Base-by-base conservation (phyloP, 2,329 filamentous ascomycete genomes). In the Didymella glomerata region DNA sequence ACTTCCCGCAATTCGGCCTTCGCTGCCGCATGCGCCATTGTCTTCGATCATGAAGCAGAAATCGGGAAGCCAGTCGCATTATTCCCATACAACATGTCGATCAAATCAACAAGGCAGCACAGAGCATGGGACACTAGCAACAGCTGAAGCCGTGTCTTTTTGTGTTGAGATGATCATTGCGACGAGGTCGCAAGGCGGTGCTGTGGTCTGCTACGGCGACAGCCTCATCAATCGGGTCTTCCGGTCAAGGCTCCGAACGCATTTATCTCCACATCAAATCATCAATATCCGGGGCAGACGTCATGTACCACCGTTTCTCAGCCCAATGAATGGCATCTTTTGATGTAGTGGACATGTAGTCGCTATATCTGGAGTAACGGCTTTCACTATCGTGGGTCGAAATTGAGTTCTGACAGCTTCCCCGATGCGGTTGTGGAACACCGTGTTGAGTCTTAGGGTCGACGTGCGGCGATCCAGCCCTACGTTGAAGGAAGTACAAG, bases 391-490 rank as follows among this genome's bases (percentile, higher is more conserved):
- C 48, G 38, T 38, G 22, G 10, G 28, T 53, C 16, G 16, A 20
- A 38, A 36, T 38, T 53, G 30, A 38, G 40, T 46, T 45, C 28
- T 38, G 49, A 53, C 49, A 53, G 27, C 38, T 11, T 32, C 48
- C 30, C 18, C 30, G 22, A 45, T 28, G 40, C 30, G 10, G 28
- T 27, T 45, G 49, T 46, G 36, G 2, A 8, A 50, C 48, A 2
- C 4, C 11, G n/a, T 14, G 14, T 41, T 42, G 36, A 16, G 6
- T 16, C 10, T 4, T 18, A 14, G 28, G 22, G 32, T 30, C 24
- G 4, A 20, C 14, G 28, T 41, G 34, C 25, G 8, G 34, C 27
- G n/a, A 5, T 38, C 18, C 16, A 6, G 34, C 34, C n/a, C n/a
- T 7, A 18, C 14, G 11, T 3, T 20, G n/a, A 38, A 18, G 34